Evolutionary conservation across 192 early-diverging fungal genomes (phyloP).

Genomic region (Dissophora globulifera): DNA sequence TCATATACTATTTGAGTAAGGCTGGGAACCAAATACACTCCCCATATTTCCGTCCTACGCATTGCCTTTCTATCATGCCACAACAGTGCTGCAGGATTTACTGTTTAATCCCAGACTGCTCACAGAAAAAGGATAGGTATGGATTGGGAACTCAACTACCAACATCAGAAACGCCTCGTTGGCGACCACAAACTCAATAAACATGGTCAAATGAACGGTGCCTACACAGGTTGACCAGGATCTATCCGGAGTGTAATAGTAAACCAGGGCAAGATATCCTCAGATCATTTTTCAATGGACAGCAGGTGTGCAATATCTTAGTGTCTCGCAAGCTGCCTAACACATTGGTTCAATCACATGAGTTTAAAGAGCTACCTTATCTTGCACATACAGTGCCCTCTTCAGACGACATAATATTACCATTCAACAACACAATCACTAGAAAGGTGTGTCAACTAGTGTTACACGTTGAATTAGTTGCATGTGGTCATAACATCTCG

Average conservation of each 20-base stretch:
- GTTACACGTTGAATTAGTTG: background rate
- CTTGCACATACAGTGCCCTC: conserved; percentile 22
- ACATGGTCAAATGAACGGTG: background rate
- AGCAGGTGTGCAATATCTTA: conserved; percentile 23
- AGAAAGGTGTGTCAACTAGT: conserved; percentile 17
- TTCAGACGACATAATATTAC: conserved; percentile 6
- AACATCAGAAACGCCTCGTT: conserved; percentile 11
- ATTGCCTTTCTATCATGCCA: too few species aligned
- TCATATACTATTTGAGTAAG: too few species aligned
- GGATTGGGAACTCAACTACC: conserved; percentile 1
- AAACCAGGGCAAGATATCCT: conserved; percentile 17
- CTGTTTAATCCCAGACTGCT: conserved; percentile 1
- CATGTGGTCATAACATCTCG: too few species aligned
- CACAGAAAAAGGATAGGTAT: conserved; percentile 7
- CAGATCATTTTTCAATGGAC: conserved; percentile 23
- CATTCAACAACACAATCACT: conserved; percentile 24
- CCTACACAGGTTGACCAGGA: conserved; percentile 2
- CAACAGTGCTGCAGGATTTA: too few species aligned
- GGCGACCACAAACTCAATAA: conserved; percentile 3
- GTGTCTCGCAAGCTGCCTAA: conserved; percentile 24
- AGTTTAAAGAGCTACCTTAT: conserved; percentile 7
- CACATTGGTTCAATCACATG: conserved; percentile 12
- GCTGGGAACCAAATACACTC: too few species aligned
- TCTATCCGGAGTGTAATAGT: conserved; percentile 3
- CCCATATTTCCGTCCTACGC: too few species aligned